Base-by-base conservation (phyloP, 345 rosid genomes). In the Linum trigynum region DNA sequence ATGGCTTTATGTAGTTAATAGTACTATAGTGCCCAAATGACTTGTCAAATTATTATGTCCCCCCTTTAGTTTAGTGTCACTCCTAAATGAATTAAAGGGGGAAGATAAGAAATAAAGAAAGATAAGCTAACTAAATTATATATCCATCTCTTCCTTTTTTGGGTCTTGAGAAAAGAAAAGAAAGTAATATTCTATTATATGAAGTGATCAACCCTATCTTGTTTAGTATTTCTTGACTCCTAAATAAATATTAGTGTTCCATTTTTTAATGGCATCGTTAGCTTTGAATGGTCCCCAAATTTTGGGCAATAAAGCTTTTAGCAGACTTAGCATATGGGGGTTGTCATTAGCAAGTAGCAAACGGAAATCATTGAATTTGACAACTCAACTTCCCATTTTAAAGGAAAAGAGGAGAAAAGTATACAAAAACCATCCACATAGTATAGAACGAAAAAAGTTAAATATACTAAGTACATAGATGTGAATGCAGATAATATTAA, bases 351-450 rank as follows among this genome's bases (percentile, higher is more conserved):
- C 77, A 23, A 23, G 32, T 23, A 23, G 32, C 32, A 23, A 75
- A 67, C 65, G 6, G 50, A 65, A 55, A 53, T 61, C 67, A 67
- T 64, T 71, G 75, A 74, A 38, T 67, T 61, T 61, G 77, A 76
- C 81, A 80, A 65, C 77, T 76, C 75, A 79, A 64, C 72, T 67
- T 56, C 62, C 61, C 55, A 23, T 23, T 23, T 23, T 23, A 23
- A 23, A 23, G 32, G 32, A 23, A 23, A 23, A 23, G 32, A 23
- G 32, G 32, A 23, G 32, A 23, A 23, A 23, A 23, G 32, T 23
- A 23, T 23, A 23, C 32, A 23, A 23, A 23, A 23, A 23, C 32
- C 32, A 23, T 23, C 32, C 32, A 23, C 32, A 23, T 23, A 23
- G 32, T 23, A 23, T 23, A 23, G 32, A 23, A 23, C 32, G 32